Evolutionary conservation across 805 yeast genomes (phyloP).

Genomic region (Candida cerambycidarum): DNA sequence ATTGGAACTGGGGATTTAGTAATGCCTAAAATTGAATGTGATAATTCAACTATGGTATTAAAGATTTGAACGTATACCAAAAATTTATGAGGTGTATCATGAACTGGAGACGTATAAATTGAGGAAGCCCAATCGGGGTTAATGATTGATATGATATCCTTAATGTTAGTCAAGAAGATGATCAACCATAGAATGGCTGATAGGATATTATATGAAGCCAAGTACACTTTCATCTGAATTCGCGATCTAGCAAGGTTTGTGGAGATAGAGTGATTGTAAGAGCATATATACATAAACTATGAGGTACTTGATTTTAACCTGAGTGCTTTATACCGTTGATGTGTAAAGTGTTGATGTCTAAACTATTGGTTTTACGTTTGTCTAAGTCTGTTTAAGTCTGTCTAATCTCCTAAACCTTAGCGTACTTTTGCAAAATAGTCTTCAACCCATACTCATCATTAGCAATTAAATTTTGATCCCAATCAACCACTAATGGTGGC

Average conservation of each 20-base stretch:
- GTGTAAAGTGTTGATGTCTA: too few relatives aligned
- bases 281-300: too few relatives aligned
- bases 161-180: background rate
- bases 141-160: background rate
- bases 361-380: too few relatives aligned
- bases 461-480: constrained; percentile 46
- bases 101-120: background rate
- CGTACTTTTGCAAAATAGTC: constrained; percentile 30
- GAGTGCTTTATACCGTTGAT: too few relatives aligned
- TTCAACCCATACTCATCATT: constrained; percentile 33
- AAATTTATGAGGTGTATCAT: constrained; percentile 28
- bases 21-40: constrained; percentile 24
- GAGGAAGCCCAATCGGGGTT: background rate
- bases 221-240: background rate
- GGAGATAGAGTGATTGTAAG: too few relatives aligned
- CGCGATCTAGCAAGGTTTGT: too few relatives aligned
- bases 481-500: constrained; percentile 45
- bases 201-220: constrained; percentile 1
- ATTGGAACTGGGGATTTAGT: constrained; percentile 29
- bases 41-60: constrained; percentile 26
- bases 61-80: constrained; percentile 24
- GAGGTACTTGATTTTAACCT: background rate
- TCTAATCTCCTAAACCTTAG: too few relatives aligned
- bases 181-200: constrained; percentile 4
- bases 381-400: too few relatives aligned